A percentile compares a stretch with the other conserved stretches of the same genome.
Evolutionary conservation across 371 early-diverging fungal genomes (phyloP).

Genomic region (Rhizopus arrhizus): DNA sequence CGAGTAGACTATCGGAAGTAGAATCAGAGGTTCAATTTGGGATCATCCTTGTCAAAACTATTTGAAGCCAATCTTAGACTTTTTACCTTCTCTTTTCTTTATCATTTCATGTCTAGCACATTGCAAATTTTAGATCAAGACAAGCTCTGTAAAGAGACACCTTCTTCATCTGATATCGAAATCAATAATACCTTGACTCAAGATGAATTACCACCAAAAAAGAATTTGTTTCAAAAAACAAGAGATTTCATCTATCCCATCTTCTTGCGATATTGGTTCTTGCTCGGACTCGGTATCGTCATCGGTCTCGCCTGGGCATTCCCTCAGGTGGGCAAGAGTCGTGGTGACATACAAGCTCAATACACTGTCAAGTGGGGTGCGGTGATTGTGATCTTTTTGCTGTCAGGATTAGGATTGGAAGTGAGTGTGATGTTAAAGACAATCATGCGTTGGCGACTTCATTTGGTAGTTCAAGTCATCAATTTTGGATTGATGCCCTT

Average conservation of each 20-base stretch:
- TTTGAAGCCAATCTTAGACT: too few relatives aligned
- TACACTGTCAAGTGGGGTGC: slow-evolving; percentile 70
- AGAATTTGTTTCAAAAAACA: too few relatives aligned
- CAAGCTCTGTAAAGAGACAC: too few relatives aligned
- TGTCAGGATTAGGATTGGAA: slow-evolving; percentile 73
- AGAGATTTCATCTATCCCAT: background rate
- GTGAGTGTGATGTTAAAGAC: slow-evolving; percentile 60
- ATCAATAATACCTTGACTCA: too few relatives aligned
- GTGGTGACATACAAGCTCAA: slow-evolving; percentile 66
- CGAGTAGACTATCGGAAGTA: too few relatives aligned
- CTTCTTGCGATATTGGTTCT: slow-evolving; percentile 52
- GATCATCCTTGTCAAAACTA: too few relatives aligned
- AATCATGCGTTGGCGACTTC: slow-evolving; percentile 62
- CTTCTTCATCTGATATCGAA: too few relatives aligned
- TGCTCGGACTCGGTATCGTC: background rate
- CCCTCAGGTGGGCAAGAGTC: slow-evolving; percentile 64
- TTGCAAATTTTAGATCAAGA: too few relatives aligned
- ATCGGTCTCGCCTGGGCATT: slow-evolving; percentile 53
- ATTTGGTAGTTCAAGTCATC: slow-evolving; percentile 68
- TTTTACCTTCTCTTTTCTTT: background rate
- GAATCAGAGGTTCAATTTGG: too few relatives aligned
- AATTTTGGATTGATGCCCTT: slow-evolving; percentile 65
- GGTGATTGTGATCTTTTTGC: slow-evolving; percentile 69
- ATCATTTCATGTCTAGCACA: background rate
- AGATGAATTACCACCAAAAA: too few relatives aligned